These are phyloP conservation scores for Phytophthora hybrid DNA, from an alignment of 352 stramenopile species.

Conservation along the genomic window DNA sequence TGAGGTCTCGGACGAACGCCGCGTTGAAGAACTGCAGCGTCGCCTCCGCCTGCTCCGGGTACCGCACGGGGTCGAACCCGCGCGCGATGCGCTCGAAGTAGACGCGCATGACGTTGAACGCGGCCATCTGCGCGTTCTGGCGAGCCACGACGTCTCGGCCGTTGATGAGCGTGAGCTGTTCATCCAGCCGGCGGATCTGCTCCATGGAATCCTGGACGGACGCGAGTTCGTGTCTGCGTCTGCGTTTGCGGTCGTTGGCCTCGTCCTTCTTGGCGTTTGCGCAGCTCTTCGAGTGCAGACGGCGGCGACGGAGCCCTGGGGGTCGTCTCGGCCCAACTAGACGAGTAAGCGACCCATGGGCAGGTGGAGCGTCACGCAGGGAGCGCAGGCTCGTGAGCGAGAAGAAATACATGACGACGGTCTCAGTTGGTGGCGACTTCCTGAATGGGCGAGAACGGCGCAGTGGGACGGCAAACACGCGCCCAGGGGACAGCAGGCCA, in stretches of 20 bases:
- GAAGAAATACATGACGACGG: constrained; percentile 4
- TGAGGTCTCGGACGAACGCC: constrained; percentile 41
- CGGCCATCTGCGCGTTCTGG: constrained; percentile 35
- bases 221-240: constrained; percentile 3
- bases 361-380: not conserved
- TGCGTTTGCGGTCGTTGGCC: not conserved
- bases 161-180: constrained; percentile 5
- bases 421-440: not conserved
- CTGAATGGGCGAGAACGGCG: not conserved
- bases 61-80: constrained; percentile 29
- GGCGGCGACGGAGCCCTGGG: not conserved
- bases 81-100: constrained; percentile 45
- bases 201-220: constrained; percentile 3
- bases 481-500: not conserved
- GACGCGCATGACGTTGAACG: constrained; percentile 39
- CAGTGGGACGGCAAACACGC: not conserved
- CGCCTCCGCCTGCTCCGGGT: constrained; percentile 7
- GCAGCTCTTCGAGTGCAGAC: constrained; percentile 8
- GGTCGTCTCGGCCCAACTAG: not conserved
- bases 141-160: constrained; percentile 7
- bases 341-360: not conserved
- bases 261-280: constrained; percentile 3
- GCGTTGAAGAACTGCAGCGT: constrained; percentile 38
- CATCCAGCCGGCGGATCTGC: constrained; percentile 13
- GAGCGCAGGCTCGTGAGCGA: not conserved